Base-by-base conservation (phyloP, 2,329 filamentous ascomycete genomes). In the Aspergillus sp. region DNA sequence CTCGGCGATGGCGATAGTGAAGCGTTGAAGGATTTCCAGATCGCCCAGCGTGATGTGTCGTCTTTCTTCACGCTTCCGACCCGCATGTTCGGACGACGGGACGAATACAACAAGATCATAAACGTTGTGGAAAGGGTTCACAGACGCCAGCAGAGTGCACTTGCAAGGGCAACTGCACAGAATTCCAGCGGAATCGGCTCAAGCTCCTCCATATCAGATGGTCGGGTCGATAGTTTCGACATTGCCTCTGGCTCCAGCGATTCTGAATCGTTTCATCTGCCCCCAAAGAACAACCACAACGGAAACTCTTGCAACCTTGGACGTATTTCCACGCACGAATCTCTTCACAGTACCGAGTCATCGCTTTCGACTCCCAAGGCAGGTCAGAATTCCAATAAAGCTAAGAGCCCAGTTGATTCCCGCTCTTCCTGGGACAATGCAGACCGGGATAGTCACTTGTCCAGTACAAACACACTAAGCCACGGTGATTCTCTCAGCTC, bases 31-130 rank as follows among this genome's bases (percentile, higher is more conserved):
- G 77, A 84, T 33, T 94, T 88, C 74, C 76, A 80, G 50, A 83
- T 94, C 47, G 90, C 81, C 9, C 81, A 83, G n/a, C 88, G 83
- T 45, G 91, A 97, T 64, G 82, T 95, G 0, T 95, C 89, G 1
- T 94, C 90, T 5, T 93, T 94, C 60, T 96, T 96, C 67, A 86
- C 90, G 53, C 76, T 96, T 13, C 91, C 91, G 0, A 79, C 82
- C 0, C 75, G 77, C 45, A 89, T 94, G 75, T 86, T 95, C 51
- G 91, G 91, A 4, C 81, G 90, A 31, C 75, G 84, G 28, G 74
- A 79, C 48, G 88, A 95, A 61, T 82, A 81, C 34, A 74, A 83
- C 37, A 78, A 79, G 32, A 79, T 96, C 7, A 68, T 90, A 33
- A 78, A 75, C 52, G 78, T 93, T 31, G 88, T 96, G 39, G 84